phyloP scores from a whole-genome alignment of 2,329 filamentous ascomycete species.

The Penicillium freii region DNA sequence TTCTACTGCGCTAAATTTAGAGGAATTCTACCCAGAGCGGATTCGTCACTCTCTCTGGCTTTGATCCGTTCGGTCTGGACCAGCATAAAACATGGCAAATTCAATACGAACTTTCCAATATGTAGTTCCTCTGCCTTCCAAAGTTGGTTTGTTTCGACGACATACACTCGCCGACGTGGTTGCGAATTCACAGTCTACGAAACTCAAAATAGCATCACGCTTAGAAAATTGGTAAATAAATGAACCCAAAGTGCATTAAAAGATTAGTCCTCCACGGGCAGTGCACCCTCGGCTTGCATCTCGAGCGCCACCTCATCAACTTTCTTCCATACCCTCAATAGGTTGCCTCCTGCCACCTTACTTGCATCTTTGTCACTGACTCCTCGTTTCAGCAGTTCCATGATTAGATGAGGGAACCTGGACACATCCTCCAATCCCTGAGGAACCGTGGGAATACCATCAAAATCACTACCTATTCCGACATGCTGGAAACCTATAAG shows the following conservation, averaged over 20 bases:
- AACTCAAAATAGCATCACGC: neutral
- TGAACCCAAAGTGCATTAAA: conserved; percentile 5
- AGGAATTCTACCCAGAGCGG: neutral
- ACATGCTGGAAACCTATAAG: conserved; percentile 85
- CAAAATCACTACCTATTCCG: conserved; percentile 85
- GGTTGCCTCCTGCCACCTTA: conserved; percentile 75
- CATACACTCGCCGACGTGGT: neutral
- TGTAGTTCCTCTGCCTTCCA: neutral
- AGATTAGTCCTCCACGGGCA: conserved; percentile 45
- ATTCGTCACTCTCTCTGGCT: neutral
- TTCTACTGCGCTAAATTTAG: neutral
- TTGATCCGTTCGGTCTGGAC: no score
- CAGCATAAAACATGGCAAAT: neutral
- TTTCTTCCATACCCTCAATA: conserved; percentile 79
- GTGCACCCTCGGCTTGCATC: conserved; percentile 59
- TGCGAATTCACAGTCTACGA: neutral
- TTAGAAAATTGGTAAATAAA: neutral
- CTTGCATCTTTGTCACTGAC: conserved; percentile 70
- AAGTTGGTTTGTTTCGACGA: neutral
- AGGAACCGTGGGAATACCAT: conserved; percentile 63
- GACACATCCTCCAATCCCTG: conserved; percentile 79
- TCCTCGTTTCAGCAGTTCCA: conserved; percentile 69
- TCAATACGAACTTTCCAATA: neutral
- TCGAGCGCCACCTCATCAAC: conserved; percentile 69
- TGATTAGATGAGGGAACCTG: conserved; percentile 75